Percentiles rank a stretch among this genome's conserved stretches.
These are phyloP conservation scores for Penicillium manginii DNA, from an alignment of 495 filamentous ascomycete genomes.

Conservation along the genomic window DNA sequence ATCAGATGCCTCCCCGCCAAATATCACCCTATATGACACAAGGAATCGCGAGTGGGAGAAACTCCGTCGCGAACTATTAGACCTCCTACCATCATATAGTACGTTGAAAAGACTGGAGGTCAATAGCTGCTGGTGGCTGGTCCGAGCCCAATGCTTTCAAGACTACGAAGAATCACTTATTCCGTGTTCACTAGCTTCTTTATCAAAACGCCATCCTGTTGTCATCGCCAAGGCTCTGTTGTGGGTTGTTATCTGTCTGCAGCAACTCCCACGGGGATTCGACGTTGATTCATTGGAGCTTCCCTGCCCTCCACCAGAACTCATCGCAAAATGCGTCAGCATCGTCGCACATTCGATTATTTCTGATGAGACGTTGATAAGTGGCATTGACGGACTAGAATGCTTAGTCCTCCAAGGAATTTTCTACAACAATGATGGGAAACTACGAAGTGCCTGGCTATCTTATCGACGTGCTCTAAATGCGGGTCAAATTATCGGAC, in stretches of 20 bases:
- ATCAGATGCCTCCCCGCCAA: too few species aligned
- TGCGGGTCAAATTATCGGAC: constrained; percentile 22
- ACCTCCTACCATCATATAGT: constrained; percentile 5
- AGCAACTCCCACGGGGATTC: constrained; percentile 16
- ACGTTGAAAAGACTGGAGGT: background rate
- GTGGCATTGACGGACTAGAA: constrained; percentile 23
- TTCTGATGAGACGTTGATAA: constrained; percentile 21
- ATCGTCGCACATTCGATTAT: constrained; percentile 2
- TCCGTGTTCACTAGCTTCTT: too few species aligned
- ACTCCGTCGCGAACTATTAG: constrained; percentile 13
- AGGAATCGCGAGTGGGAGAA: too few species aligned
- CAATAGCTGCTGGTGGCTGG: constrained; percentile 22
- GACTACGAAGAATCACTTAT: too few species aligned
- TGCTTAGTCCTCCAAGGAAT: constrained; percentile 23
- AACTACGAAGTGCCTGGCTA: constrained; percentile 25
- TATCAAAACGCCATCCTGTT: constrained; percentile 17
- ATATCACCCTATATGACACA: too few species aligned
- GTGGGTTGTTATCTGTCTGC: constrained; percentile 15
- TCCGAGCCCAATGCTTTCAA: constrained; percentile 15
- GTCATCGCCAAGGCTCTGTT: constrained; percentile 12
- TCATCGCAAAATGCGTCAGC: constrained; percentile 14
- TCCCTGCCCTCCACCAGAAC: constrained; percentile 1
- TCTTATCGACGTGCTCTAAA: constrained; percentile 23
- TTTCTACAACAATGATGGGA: constrained; percentile 25
- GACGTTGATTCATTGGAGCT: constrained; percentile 8